Evolutionary conservation across 2,329 filamentous ascomycete species (phyloP).

Genomic region (Niveomyces coronatus): DNA sequence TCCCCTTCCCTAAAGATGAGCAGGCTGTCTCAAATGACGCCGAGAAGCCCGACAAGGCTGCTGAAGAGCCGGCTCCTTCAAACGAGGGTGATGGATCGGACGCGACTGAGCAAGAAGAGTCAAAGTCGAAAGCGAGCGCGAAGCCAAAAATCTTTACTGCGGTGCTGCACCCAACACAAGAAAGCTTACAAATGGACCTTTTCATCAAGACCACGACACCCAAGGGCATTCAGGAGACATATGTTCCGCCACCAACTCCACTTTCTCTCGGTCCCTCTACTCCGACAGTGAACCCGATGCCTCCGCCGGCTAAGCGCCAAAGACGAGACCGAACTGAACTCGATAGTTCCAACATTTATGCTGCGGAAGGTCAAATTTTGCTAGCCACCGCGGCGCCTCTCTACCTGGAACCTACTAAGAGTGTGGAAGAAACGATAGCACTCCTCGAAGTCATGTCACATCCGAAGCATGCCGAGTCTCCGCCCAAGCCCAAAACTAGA

Average conservation of each 20-base stretch:
- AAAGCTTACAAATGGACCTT: constrained; percentile 67
- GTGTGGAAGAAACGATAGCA: constrained; percentile 55
- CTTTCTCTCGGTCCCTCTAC: constrained; percentile 49
- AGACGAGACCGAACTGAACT: constrained; percentile 67
- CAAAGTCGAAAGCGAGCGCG: constrained; percentile 31
- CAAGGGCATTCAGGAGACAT: constrained; percentile 30
- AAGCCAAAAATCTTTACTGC: constrained; percentile 64
- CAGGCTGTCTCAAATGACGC: constrained; percentile 25
- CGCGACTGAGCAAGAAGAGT: constrained; percentile 28
- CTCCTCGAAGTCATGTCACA: constrained; percentile 64
- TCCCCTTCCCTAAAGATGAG: constrained; percentile 58
- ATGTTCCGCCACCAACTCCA: constrained; percentile 55
- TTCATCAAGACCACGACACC: constrained; percentile 66
- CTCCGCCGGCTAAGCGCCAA: constrained; percentile 52
- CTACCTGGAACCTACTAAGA: constrained; percentile 65
- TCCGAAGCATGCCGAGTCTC: constrained; percentile 63
- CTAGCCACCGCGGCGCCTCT: constrained; percentile 65
- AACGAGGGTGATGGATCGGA: constrained; percentile 13
- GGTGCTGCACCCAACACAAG: constrained; percentile 74
- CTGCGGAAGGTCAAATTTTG: constrained; percentile 67
- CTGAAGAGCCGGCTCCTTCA: constrained; percentile 15
- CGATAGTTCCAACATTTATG: constrained; percentile 60
- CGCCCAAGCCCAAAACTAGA: constrained; percentile 76
- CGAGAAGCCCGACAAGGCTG: constrained; percentile 30
- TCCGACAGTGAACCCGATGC: constrained; percentile 48